These are phyloP conservation scores for Cryptococcus sp. DNA, from an alignment of 1,284 basidiomycete genomes.

Conservation along the genomic window DNA sequence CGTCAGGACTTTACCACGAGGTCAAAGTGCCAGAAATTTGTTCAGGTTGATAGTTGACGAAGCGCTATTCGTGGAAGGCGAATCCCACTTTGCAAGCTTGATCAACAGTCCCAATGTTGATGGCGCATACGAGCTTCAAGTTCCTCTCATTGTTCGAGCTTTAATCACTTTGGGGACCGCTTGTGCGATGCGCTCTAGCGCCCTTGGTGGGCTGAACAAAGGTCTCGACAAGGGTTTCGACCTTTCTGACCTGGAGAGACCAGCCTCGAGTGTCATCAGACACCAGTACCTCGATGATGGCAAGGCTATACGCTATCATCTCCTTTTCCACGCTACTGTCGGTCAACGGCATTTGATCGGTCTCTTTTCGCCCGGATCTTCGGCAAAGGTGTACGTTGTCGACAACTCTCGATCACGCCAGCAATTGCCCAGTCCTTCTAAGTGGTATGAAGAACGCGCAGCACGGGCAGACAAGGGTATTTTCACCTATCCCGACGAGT, in stretches of 20 bases:
- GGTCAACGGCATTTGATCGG: slow-evolving; percentile 84
- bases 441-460: slow-evolving; percentile 62
- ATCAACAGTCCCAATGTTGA: slow-evolving; percentile 94
- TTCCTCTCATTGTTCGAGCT: slow-evolving; percentile 80
- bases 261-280: slow-evolving; percentile 57
- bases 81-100: slow-evolving; percentile 85
- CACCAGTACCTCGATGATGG: slow-evolving; percentile 75
- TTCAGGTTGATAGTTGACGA: slow-evolving; percentile 83
- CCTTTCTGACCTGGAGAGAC: slow-evolving; percentile 72
- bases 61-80: slow-evolving; percentile 73
- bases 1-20: slow-evolving; percentile 73
- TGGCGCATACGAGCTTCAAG: slow-evolving; percentile 89
- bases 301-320: slow-evolving; percentile 70
- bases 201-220: slow-evolving; percentile 67
- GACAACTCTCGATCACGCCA: slow-evolving; percentile 83
- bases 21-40: slow-evolving; percentile 69
- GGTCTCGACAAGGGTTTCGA: slow-evolving; percentile 83
- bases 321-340: slow-evolving; percentile 84
- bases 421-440: slow-evolving; percentile 68
- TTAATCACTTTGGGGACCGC: slow-evolving; percentile 79
- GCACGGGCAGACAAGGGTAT: slow-evolving; percentile 52
- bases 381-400: slow-evolving; percentile 79
- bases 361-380: slow-evolving; percentile 71
- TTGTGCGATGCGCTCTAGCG: slow-evolving; percentile 65
- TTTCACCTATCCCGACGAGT: slow-evolving; percentile 66